These are phyloP conservation scores for Haplosporangium gracile DNA, from an alignment of 192 early-diverging fungal species.

Conservation along the genomic window DNA sequence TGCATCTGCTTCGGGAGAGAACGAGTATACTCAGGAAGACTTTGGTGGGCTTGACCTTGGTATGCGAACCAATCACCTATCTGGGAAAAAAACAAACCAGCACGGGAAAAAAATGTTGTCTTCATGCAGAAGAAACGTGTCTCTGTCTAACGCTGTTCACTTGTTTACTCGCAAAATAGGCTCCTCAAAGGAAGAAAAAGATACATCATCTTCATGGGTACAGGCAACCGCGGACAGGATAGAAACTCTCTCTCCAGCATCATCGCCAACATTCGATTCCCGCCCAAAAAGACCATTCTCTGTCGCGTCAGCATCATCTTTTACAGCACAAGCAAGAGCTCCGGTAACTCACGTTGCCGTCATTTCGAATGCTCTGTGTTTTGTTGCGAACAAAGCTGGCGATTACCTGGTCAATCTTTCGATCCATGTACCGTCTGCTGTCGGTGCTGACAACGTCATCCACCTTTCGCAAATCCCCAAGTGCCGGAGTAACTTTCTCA, in stretches of 20 bases:
- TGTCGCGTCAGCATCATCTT: conserved; percentile 19
- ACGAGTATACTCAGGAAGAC: conserved; percentile 12
- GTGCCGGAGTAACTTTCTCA: conserved; percentile 46
- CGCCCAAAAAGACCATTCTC: conserved; percentile 27
- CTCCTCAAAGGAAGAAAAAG: conserved; percentile 22
- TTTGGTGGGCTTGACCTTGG: conserved; percentile 27
- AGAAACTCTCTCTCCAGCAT: conserved; percentile 31
- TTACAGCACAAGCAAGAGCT: neutral
- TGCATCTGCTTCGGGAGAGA: neutral
- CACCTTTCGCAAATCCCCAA: conserved; percentile 38
- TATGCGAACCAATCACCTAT: neutral
- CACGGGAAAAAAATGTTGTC: neutral
- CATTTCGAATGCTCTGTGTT: conserved; percentile 39
- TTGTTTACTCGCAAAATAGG: conserved; percentile 14
- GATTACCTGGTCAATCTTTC: conserved; percentile 41
- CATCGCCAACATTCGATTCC: conserved; percentile 34
- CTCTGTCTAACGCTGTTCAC: neutral
- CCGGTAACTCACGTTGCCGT: conserved; percentile 42
- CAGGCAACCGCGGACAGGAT: conserved; percentile 25
- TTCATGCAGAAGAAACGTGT: neutral
- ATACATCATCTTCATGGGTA: conserved; percentile 29
- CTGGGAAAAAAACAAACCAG: neutral
- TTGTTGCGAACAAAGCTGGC: conserved; percentile 47
- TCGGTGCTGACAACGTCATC: conserved; percentile 3
- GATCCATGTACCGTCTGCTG: conserved; percentile 34